phyloP scores from a whole-genome alignment of 768 basidiomycete species.

The Crucibulum laeve region DNA sequence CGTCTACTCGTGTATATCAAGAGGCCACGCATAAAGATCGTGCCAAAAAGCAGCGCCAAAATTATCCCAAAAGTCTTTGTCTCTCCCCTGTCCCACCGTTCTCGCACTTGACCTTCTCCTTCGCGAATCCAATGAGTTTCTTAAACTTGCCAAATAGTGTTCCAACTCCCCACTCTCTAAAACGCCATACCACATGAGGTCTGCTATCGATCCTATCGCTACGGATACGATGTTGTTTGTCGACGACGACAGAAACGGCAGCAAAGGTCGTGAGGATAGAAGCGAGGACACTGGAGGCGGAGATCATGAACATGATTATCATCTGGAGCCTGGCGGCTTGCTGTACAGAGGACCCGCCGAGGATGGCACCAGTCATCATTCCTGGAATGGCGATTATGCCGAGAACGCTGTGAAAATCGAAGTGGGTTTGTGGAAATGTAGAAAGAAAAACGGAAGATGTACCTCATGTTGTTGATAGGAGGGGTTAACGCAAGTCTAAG shows the following conservation, averaged over 20 bases:
- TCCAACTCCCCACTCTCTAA: constrained; percentile 2
- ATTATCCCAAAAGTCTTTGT: no score
- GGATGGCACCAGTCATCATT: constrained; percentile 91
- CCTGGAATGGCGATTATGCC: constrained; percentile 81
- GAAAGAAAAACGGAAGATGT: constrained; percentile 5
- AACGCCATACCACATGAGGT: constrained; percentile 16
- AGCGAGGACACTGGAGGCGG: constrained; percentile 69
- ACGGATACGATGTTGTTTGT: constrained; percentile 61
- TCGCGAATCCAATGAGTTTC: no score
- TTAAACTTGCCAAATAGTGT: background rate
- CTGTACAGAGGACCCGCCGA: constrained; percentile 79
- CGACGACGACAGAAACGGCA: constrained; percentile 60
- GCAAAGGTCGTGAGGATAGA: constrained; percentile 61
- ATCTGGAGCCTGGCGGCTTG: constrained; percentile 87
- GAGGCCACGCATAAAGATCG: no score
- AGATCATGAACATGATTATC: constrained; percentile 95
- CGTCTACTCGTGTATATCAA: no score
- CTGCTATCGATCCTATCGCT: constrained; percentile 56
- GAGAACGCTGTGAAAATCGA: constrained; percentile 43
- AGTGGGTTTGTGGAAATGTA: background rate
- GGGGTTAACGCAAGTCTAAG: constrained; percentile 78
- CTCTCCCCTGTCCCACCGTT: background rate
- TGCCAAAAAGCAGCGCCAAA: no score
- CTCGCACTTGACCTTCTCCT: background rate
- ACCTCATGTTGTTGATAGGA: constrained; percentile 86